These are phyloP conservation scores for Pythium sp. DNA, from an alignment of 352 stramenopile species.

Conservation along the genomic window DNA sequence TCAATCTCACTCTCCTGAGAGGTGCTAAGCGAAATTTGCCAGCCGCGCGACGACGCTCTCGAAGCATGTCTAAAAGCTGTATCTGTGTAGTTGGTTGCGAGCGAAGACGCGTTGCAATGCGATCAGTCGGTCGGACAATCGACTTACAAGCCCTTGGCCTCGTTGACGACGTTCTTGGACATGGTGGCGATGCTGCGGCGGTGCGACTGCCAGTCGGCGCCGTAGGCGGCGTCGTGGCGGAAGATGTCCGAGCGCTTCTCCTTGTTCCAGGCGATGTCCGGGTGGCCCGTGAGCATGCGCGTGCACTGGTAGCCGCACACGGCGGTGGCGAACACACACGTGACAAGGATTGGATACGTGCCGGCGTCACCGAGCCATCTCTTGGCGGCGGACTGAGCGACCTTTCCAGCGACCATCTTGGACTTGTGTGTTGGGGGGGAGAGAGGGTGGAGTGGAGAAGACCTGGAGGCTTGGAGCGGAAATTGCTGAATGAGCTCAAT, in stretches of 20 bases:
- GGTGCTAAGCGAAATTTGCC: background rate
- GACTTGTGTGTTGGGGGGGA: constrained; percentile 12
- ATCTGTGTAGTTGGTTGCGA: constrained; percentile 14
- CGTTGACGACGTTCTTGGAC: constrained; percentile 79
- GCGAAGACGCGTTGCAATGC: background rate
- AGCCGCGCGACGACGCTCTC: background rate
- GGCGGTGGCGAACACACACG: constrained; percentile 55
- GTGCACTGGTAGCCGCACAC: constrained; percentile 75
- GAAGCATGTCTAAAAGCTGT: constrained; percentile 5
- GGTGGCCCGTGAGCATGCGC: constrained; percentile 65
- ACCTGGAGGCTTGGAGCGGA: constrained; percentile 29
- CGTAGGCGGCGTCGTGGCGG: constrained; percentile 60
- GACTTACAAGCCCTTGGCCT: constrained; percentile 63
- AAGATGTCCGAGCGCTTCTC: constrained; percentile 69
- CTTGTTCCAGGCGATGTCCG: constrained; percentile 82
- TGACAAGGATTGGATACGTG: constrained; percentile 75
- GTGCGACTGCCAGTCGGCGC: constrained; percentile 73
- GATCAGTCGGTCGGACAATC: background rate
- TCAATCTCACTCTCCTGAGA: background rate
- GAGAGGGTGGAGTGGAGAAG: constrained; percentile 11
- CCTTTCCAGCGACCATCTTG: constrained; percentile 55
- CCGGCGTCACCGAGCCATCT: constrained; percentile 75
- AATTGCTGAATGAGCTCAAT: constrained; percentile 65
- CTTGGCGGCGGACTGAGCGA: constrained; percentile 48
- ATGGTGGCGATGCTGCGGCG: constrained; percentile 64